phyloP scores from a whole-genome alignment of 2,329 filamentous ascomycete genomes.

The Phialocephala subalpina region DNA sequence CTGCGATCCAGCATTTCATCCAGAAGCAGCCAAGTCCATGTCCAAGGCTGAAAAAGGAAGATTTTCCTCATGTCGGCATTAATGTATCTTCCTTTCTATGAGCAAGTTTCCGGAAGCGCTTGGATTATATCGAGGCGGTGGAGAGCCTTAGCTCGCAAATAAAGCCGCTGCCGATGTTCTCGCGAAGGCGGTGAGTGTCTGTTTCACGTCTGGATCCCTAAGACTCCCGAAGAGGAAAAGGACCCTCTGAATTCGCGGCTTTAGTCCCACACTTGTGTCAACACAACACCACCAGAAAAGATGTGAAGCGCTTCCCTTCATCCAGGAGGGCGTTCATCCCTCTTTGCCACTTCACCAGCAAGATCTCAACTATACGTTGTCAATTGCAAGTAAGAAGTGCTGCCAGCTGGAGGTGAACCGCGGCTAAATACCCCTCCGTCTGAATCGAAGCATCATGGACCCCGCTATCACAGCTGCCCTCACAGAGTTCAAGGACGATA shows the following conservation, averaged over 20 bases:
- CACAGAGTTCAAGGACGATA: slow-evolving; percentile 62
- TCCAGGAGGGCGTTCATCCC: neutral
- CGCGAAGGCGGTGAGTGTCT: neutral
- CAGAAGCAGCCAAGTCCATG: no score
- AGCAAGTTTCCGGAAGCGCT: no score
- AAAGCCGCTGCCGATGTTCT: no score
- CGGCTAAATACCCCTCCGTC: neutral
- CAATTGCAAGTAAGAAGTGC: neutral
- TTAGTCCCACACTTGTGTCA: slow-evolving; percentile 5
- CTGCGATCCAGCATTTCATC: no score
- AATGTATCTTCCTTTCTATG: no score
- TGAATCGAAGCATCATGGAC: slow-evolving; percentile 43
- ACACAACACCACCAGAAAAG: neutral
- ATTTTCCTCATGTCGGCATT: no score
- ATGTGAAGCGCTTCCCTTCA: slow-evolving; percentile 2
- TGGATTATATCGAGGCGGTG: no score
- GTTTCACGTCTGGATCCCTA: slow-evolving; percentile 4
- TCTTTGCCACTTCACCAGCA: neutral
- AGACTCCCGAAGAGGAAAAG: neutral
- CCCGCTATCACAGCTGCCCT: slow-evolving; percentile 61
- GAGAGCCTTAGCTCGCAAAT: no score
- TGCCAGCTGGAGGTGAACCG: neutral
- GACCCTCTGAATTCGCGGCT: slow-evolving; percentile 5
- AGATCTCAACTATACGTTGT: neutral
- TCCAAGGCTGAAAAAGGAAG: no score